A percentile compares a stretch with the other conserved stretches of the same genome.
Evolutionary conservation across 1,139 yeast species (phyloP).

Genomic region (Arxiozyma bovina): DNA sequence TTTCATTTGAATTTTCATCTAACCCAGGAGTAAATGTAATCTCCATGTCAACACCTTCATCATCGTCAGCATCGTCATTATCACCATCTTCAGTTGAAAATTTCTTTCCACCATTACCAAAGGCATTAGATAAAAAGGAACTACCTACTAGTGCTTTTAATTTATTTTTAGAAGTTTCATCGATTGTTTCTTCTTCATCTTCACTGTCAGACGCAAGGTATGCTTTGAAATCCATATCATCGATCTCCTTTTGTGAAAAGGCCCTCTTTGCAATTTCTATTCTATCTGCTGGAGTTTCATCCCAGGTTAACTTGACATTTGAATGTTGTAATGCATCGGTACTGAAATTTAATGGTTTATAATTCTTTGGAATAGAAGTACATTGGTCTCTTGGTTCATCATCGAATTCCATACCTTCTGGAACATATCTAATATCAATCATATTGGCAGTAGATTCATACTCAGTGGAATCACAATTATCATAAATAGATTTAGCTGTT

Average conservation of each 20-base stretch:
- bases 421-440: slow-evolving; percentile 86
- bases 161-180: slow-evolving; percentile 43
- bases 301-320: slow-evolving; percentile 92
- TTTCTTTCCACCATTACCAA: neutral
- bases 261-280: slow-evolving; percentile 69
- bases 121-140: slow-evolving; percentile 31
- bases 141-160: slow-evolving; percentile 56
- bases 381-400: slow-evolving; percentile 69
- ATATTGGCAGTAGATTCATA: slow-evolving; percentile 92
- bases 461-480: slow-evolving; percentile 89
- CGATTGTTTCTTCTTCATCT: slow-evolving; percentile 40
- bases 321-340: slow-evolving; percentile 94
- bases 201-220: slow-evolving; percentile 88
- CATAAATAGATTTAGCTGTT: slow-evolving; percentile 71
- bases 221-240: slow-evolving; percentile 94
- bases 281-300: slow-evolving; percentile 92
- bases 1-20: slow-evolving; percentile 34
- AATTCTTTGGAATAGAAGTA: slow-evolving; percentile 60
- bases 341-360: slow-evolving; percentile 75
- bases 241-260: slow-evolving; percentile 83
- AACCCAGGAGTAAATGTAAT: slow-evolving; percentile 91
- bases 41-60: slow-evolving; percentile 82
- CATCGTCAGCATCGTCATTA: slow-evolving; percentile 36
- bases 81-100: slow-evolving; percentile 11
- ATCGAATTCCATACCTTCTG: slow-evolving; percentile 82